Percentiles rank a stretch among this genome's conserved stretches.
Evolutionary conservation across 768 basidiomycete species (phyloP).

Genomic region (Boletus sp.): DNA sequence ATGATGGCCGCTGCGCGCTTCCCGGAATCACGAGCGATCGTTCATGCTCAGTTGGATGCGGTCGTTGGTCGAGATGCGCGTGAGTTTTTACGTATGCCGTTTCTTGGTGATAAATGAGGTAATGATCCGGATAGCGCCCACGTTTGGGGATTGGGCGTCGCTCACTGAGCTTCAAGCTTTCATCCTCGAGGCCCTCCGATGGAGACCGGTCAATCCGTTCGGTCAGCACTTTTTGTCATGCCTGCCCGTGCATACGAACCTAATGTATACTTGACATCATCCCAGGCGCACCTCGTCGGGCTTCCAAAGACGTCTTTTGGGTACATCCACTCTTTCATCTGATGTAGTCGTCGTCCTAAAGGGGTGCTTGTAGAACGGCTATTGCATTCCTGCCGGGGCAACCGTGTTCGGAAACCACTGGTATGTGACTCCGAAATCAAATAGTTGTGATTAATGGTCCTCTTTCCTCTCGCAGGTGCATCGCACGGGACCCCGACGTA

Average conservation of each 20-base stretch:
- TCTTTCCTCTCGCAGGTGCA: conserved; percentile 12
- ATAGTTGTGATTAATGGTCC: not conserved
- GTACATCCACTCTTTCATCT: conserved; percentile 4
- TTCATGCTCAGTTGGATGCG: conserved; percentile 38
- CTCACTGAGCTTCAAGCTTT: conserved; percentile 40
- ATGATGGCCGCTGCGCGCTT: conserved; percentile 39
- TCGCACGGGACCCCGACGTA: conserved; percentile 24
- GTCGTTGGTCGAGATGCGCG: conserved; percentile 36
- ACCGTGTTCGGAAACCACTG: conserved; percentile 34
- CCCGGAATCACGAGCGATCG: conserved; percentile 33
- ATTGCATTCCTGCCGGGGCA: conserved; percentile 35
- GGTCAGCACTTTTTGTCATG: conserved; percentile 15
- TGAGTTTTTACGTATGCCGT: conserved; percentile 10
- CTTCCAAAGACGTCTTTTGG: conserved; percentile 28
- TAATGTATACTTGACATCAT: no score
- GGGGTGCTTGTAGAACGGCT: conserved; percentile 29
- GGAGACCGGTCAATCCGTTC: conserved; percentile 37
- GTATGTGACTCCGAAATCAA: conserved; percentile 4
- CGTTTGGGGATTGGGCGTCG: conserved; percentile 33
- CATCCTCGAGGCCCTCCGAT: conserved; percentile 37
- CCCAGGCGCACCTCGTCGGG: conserved; percentile 24
- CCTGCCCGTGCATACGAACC: not conserved
- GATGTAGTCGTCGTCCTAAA: not conserved
- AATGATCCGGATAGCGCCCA: conserved; percentile 31
- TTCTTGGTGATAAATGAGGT: not conserved